phyloP scores from a whole-genome alignment of 2,329 filamentous ascomycete species.

The Chaetomiaceae sp. region DNA sequence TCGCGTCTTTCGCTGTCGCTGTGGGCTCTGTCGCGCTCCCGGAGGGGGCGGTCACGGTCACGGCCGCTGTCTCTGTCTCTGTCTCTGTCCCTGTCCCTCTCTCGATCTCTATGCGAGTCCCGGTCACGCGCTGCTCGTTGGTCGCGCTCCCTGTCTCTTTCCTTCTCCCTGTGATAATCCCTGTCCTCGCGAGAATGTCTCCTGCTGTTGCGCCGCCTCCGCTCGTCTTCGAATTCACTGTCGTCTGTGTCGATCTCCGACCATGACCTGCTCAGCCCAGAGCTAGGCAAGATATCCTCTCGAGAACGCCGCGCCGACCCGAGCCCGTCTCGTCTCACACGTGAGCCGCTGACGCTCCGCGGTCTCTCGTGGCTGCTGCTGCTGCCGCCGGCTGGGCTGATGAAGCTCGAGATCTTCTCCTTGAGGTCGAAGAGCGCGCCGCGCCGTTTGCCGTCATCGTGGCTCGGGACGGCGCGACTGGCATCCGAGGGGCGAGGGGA shows the following conservation, averaged over 20 bases:
- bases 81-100: constrained; percentile 24
- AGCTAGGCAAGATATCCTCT: constrained; percentile 39
- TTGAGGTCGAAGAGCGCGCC: constrained; percentile 36
- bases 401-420: constrained; percentile 42
- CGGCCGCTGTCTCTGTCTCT: constrained; percentile 28
- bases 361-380: constrained; percentile 31
- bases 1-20: constrained; percentile 11
- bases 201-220: constrained; percentile 9
- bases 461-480: constrained; percentile 2
- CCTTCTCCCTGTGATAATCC: constrained; percentile 25
- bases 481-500: constrained; percentile 9
- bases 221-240: constrained; percentile 24
- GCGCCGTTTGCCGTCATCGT: constrained; percentile 37
- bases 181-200: constrained; percentile 32
- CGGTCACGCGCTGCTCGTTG: constrained; percentile 25
- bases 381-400: constrained; percentile 35
- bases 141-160: constrained; percentile 28
- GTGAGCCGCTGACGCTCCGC: constrained; percentile 36
- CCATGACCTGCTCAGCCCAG: constrained; percentile 39
- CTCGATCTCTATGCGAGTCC: constrained; percentile 3
- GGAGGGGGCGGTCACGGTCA: not conserved
- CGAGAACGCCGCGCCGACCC: constrained; percentile 15
- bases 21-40: constrained; percentile 19
- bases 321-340: constrained; percentile 26
- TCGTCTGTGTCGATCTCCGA: constrained; percentile 40